phyloP scores from a whole-genome alignment of 2,329 filamentous ascomycete genomes.

The Xylaria sp. region DNA sequence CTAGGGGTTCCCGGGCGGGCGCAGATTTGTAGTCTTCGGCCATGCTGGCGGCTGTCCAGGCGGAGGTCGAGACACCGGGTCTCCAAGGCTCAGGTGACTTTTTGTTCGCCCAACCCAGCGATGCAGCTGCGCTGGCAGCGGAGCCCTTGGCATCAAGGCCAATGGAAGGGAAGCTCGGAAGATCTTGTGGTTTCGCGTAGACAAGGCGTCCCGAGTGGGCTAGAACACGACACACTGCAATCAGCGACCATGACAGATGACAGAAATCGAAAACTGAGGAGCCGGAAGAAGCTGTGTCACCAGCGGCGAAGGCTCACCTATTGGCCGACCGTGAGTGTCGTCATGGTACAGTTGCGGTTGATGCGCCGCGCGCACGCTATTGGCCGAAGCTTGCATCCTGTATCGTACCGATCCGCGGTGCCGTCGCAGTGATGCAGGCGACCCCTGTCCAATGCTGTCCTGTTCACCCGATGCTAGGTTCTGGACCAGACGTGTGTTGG shows the following conservation, averaged over 20 bases:
- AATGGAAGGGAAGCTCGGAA: conserved; percentile 78
- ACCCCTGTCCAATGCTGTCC: conserved; percentile 5
- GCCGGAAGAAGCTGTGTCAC: conserved; percentile 24
- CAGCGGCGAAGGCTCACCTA: conserved; percentile 40
- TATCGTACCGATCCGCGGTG: conserved; percentile 15
- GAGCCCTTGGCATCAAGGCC: conserved; percentile 66
- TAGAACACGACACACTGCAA: conserved; percentile 29
- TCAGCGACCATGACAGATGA: conserved; percentile 12
- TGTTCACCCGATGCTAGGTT: conserved; percentile 11
- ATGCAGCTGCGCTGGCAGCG: conserved; percentile 79
- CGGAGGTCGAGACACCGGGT: conserved; percentile 68
- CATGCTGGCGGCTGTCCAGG: conserved; percentile 51
- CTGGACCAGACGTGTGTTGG: neutral
- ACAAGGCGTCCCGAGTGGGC: conserved; percentile 44
- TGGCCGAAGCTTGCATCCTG: conserved; percentile 35
- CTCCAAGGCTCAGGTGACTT: conserved; percentile 74
- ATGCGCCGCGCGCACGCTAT: conserved; percentile 30
- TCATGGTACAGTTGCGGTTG: conserved; percentile 43
- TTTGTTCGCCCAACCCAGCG: conserved; percentile 76
- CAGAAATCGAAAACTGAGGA: conserved; percentile 11
- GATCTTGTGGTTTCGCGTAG: conserved; percentile 67
- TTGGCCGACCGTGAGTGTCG: conserved; percentile 39
- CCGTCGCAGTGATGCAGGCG: conserved; percentile 27
- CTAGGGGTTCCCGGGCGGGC: conserved; percentile 67
- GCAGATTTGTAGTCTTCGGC: conserved; percentile 18